Base-by-base conservation (phyloP, 2,329 filamentous ascomycete genomes). In the Beauveria brongniartii region DNA sequence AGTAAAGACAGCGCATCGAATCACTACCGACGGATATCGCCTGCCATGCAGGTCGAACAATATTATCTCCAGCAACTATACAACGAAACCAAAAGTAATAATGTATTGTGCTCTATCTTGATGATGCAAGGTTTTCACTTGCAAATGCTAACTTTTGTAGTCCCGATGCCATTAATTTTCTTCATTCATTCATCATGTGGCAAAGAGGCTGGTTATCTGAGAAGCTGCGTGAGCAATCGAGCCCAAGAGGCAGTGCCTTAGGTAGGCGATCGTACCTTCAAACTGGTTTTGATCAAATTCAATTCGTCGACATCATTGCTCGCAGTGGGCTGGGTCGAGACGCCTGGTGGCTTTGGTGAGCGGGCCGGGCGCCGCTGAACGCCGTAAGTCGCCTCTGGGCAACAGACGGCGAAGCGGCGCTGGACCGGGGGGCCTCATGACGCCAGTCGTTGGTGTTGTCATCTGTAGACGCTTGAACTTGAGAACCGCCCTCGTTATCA, bases 401-500 rank as follows among this genome's bases (percentile, higher is more conserved):
- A 67, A 70, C 72, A 68, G 73, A 72, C 71, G 72, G 72, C 72
- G 75, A 74, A 74, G 72, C 73, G 73, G 76, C 74, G 74, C 69
- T 70, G 67, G 72, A 72, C 75, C 70, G 73, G 67, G 72, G 72
- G 72, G 73, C 75, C 68, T 70, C 70, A 64, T 66, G 69, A 69
- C 70, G 71, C 69, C 70, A 71, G 74, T 73, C 73, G 73, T 72
- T 72, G 71, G 70, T 72, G 70, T 71, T 73, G 70, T 71, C 73
- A 70, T 72, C 72, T 73, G 71, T 75, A 68, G 74, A 76, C 74
- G 74, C 70, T 73, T 75, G 72, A 78, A 77, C 82, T 84, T 84
- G 88, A 87, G 82, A 81, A 81, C 81, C 69, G 85, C 88, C 92
- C 92, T 96, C 92, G 91, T 87, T 82, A 75, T 79, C 75, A 77